A percentile compares a stretch with the other conserved stretches of the same genome.
Evolutionary conservation across 129 eudicot species (phyloP).

Genomic region (Sambucus nigra): DNA sequence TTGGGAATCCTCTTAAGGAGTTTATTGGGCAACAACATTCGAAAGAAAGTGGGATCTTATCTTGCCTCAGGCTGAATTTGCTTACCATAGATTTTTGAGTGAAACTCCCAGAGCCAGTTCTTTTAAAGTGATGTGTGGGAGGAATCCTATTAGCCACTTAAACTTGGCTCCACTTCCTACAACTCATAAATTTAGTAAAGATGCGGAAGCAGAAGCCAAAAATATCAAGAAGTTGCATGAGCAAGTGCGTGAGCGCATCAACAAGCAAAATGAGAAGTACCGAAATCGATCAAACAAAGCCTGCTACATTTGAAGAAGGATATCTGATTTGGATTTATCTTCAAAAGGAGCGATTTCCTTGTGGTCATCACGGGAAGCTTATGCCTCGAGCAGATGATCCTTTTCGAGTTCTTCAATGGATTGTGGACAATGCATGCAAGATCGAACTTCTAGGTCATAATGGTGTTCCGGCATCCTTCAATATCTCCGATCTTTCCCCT

Average conservation of each 20-base stretch:
- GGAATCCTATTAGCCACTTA: conserved; percentile 9
- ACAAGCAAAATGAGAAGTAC: conserved; percentile 1
- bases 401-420: not conserved
- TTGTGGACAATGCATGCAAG: not conserved
- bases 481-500: not conserved
- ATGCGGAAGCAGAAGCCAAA: conserved; percentile 1
- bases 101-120: not conserved
- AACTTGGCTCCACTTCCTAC: conserved; percentile 4
- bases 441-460: not conserved
- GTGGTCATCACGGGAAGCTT: not conserved
- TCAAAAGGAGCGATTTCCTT: conserved; percentile 9
- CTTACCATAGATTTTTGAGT: not conserved
- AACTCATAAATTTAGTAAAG: not conserved
- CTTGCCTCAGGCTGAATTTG: conserved; percentile 7
- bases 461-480: not conserved
- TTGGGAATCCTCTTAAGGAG: conserved; percentile 8
- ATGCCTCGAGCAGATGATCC: conserved; percentile 6
- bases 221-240: conserved; percentile 16
- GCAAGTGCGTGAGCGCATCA: not conserved
- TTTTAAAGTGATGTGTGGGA: conserved; percentile 10
- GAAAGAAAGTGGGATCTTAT: not conserved
- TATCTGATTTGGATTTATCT: conserved; percentile 7
- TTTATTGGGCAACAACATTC: not conserved
- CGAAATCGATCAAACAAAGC: not conserved
- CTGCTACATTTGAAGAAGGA: not conserved